phyloP scores from a whole-genome alignment of 1,284 basidiomycete species.

The Flammula alnicola region DNA sequence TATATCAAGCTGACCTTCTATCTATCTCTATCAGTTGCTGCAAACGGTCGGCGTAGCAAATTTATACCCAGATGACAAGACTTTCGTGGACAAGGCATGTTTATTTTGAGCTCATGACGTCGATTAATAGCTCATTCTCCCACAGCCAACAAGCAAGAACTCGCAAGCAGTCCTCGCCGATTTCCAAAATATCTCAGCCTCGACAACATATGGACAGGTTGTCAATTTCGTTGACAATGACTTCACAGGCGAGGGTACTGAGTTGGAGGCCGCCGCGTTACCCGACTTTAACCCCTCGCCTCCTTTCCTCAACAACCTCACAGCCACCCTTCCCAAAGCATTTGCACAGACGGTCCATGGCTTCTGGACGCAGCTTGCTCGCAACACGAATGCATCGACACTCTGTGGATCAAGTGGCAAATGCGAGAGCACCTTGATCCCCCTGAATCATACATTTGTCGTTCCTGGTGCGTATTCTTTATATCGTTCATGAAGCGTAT shows the following conservation, averaged over 20 bases:
- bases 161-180: slow-evolving; percentile 71
- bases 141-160: slow-evolving; percentile 71
- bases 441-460: slow-evolving; percentile 89
- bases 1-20: neutral
- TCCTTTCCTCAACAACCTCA: slow-evolving; percentile 73
- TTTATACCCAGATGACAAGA: slow-evolving; percentile 84
- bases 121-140: slow-evolving; percentile 1
- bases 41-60: slow-evolving; percentile 86
- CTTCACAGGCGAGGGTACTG: slow-evolving; percentile 85
- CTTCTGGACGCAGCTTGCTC: slow-evolving; percentile 82
- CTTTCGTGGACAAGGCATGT: slow-evolving; percentile 79
- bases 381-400: slow-evolving; percentile 72
- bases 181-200: slow-evolving; percentile 61
- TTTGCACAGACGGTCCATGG: slow-evolving; percentile 81
- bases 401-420: slow-evolving; percentile 59
- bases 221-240: slow-evolving; percentile 76
- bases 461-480: slow-evolving; percentile 69
- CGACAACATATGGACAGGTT: slow-evolving; percentile 62
- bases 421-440: slow-evolving; percentile 87
- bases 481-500: neutral
- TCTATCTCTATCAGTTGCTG: slow-evolving; percentile 55
- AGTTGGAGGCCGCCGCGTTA: slow-evolving; percentile 71
- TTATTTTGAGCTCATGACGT: neutral
- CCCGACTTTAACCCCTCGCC: slow-evolving; percentile 69
- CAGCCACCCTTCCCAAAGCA: slow-evolving; percentile 71